Percentiles rank a stretch among this genome's conserved stretches.
phyloP scores from a whole-genome alignment of 1,284 basidiomycete species.

The Melampsora medusae region DNA sequence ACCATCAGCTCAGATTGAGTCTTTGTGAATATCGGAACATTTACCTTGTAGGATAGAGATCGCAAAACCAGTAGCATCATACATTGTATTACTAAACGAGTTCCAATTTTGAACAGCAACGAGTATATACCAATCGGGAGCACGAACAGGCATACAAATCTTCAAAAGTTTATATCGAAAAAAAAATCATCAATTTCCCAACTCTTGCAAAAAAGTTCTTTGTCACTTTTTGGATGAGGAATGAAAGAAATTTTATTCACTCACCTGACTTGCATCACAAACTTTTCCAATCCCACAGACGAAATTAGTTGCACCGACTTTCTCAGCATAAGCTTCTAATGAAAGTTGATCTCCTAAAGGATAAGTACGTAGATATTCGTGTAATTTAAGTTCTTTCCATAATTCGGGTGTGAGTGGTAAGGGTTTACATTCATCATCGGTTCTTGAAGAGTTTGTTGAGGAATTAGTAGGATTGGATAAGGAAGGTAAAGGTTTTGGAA shows the following conservation, averaged over 20 bases:
- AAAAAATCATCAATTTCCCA: too few species aligned
- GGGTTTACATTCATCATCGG: background rate
- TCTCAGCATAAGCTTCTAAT: slow-evolving; percentile 2
- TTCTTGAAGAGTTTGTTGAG: background rate
- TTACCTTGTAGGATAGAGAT: slow-evolving; percentile 28
- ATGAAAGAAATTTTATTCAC: background rate
- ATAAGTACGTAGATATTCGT: slow-evolving; percentile 20
- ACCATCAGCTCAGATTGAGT: background rate
- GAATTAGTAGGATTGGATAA: too few species aligned
- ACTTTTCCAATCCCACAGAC: slow-evolving; percentile 9
- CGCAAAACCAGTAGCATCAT: slow-evolving; percentile 34
- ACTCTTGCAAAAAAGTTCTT: too few species aligned
- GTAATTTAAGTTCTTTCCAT: slow-evolving; percentile 21
- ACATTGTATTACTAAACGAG: slow-evolving; percentile 25
- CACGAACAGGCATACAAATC: slow-evolving; percentile 43
- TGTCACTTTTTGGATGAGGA: background rate
- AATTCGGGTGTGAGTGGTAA: slow-evolving; percentile 4
- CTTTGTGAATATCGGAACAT: background rate
- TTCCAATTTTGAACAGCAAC: slow-evolving; percentile 45
- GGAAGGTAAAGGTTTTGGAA: too few species aligned
- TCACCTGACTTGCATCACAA: slow-evolving; percentile 25
- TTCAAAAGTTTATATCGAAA: background rate
- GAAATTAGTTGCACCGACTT: slow-evolving; percentile 9
- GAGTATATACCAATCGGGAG: slow-evolving; percentile 42
- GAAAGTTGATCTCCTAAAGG: background rate